These are phyloP conservation scores for Dunaliella primolecta DNA, from an alignment of 139 green algal species.

Conservation along the genomic window DNA sequence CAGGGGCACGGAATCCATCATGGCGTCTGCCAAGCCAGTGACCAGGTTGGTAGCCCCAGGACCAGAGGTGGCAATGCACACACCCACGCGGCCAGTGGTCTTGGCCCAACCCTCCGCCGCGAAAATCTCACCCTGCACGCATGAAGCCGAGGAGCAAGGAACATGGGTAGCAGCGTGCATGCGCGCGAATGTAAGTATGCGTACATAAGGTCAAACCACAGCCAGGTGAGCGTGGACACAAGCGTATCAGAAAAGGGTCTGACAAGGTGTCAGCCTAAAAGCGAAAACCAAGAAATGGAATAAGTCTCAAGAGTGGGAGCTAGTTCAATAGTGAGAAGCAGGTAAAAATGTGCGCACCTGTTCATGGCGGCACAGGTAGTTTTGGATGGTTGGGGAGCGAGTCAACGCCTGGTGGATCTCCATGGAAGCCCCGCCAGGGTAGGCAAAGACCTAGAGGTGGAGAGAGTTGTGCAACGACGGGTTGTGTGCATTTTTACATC, in stretches of 20 bases:
- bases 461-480: too few relatives aligned
- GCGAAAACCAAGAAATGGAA: too few relatives aligned
- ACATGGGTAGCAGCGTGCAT: neutral
- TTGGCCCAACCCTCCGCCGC: conserved; percentile 99
- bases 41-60: conserved; percentile 98
- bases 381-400: conserved; percentile 77
- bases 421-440: conserved; percentile 95
- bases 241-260: too few relatives aligned
- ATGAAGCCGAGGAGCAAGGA: neutral
- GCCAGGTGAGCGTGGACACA: neutral
- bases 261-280: neutral
- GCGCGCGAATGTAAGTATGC: neutral
- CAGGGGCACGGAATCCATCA: conserved; percentile 96
- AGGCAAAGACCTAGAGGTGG: conserved; percentile 42
- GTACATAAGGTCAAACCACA: neutral
- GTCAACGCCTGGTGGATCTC: conserved; percentile 99
- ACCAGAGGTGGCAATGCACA: conserved; percentile 98
- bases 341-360: conserved; percentile 81
- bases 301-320: too few relatives aligned
- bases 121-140: conserved; percentile 94
- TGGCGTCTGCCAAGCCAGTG: conserved; percentile 95
- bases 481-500: too few relatives aligned
- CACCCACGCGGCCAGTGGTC: conserved; percentile 87
- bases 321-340: too few relatives aligned
- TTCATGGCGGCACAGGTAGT: conserved; percentile 98